Evolutionary conservation across 225 moss, liverwort and hornwort genomes (phyloP), one percentile per base, ranked within the genome.

Genomic region (Ulota crispa): DNA sequence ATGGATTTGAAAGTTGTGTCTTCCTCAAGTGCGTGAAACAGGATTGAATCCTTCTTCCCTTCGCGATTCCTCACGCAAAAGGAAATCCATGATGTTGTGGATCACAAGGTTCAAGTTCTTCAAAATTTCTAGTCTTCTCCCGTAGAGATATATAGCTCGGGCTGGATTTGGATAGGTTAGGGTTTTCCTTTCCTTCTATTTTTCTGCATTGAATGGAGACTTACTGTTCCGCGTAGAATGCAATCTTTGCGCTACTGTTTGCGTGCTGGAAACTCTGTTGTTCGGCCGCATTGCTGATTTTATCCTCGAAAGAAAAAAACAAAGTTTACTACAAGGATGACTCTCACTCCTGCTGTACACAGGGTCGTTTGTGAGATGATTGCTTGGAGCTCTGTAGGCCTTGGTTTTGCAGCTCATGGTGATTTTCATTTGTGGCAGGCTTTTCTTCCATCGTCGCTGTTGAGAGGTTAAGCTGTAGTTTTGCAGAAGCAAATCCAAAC

Each of bases 1-100:
- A 98, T 98, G 97, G 97, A 98, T 64, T 80, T 95, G 85, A 93
- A 97, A 82, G 63, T 88, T 5, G 90, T 88, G 39, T 43, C 81
- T 20, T 63, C 87, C 27, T 52, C 72, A 26, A 76, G 57, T 59
- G 50, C 76, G 28, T 84, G 72, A 86, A 83, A 65, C 70, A 64
- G 59, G 64, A 47, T 61, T 75, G 64, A n/a, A 30, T 57, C 70
- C 16, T 32, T 21, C 16, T 32, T 21, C 32, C 45, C 64, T 71
- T 57, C 50, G 31, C 54, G 53, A 52, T 77, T 62, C 34, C 75
- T 72, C 72, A 18, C 45, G 77, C 55, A 41, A 41, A 53, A 72
- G 19, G 64, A 56, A 55, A 72, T 60, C 62, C 62, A 50, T 76
- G 30, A 45, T 26, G 21, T 36, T 76, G 42, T 65, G 77, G 73